Evolutionary conservation across 768 basidiomycete genomes (phyloP).

Genomic region (Podaxis carcinomalis): DNA sequence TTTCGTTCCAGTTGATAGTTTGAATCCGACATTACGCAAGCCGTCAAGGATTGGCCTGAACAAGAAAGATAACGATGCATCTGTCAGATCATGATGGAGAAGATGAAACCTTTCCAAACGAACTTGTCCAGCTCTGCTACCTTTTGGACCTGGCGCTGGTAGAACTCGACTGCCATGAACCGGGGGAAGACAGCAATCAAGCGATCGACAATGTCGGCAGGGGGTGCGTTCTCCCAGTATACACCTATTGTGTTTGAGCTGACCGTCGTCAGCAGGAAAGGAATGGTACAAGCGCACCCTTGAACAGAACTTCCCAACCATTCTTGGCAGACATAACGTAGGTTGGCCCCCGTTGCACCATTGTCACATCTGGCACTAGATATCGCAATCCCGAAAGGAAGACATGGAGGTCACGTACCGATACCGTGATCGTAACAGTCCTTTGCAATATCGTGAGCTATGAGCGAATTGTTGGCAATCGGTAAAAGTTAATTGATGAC

Average conservation of each 20-base stretch:
- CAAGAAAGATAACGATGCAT: background rate
- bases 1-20: conserved; percentile 34
- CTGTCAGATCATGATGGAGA: background rate
- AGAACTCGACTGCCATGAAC: conserved; percentile 18
- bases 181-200: conserved; percentile 45
- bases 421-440: conserved; percentile 32
- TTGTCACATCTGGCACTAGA: conserved; percentile 34
- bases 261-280: background rate
- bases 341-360: conserved; percentile 47
- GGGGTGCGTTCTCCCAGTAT: conserved; percentile 45
- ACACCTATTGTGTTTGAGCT: conserved; percentile 14
- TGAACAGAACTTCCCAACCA: conserved; percentile 27
- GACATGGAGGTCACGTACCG: conserved; percentile 17
- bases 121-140: conserved; percentile 35
- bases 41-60: conserved; percentile 30
- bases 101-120: background rate
- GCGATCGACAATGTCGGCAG: conserved; percentile 47
- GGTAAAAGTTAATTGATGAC: background rate
- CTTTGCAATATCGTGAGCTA: conserved; percentile 36
- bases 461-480: too few species aligned
- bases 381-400: conserved; percentile 28
- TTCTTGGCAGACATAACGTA: conserved; percentile 47
- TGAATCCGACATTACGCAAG: conserved; percentile 43
- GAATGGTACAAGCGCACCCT: conserved; percentile 12
- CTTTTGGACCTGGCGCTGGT: conserved; percentile 16